Evolutionary conservation across 768 basidiomycete species (phyloP).

Genomic region (Mycena metata): DNA sequence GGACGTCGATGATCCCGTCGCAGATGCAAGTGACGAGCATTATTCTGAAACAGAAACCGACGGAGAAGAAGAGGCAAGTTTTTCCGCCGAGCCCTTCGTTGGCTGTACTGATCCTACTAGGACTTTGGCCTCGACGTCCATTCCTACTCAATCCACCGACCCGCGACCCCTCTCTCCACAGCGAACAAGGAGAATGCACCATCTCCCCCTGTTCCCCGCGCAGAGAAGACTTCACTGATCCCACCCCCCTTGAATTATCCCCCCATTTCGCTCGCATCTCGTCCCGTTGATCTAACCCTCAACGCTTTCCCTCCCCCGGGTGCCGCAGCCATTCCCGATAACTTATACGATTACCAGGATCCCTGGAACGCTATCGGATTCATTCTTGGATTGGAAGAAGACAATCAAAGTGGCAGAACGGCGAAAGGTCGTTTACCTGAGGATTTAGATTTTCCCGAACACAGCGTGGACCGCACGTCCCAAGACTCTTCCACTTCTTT

Average conservation of each 20-base stretch:
- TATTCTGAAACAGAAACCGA: not conserved
- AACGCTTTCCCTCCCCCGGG: not conserved
- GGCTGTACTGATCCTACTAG: not conserved
- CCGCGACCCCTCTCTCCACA: not conserved
- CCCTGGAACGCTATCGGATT: slow-evolving; percentile 61
- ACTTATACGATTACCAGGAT: slow-evolving; percentile 56
- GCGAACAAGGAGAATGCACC: not conserved
- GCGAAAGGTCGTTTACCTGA: not conserved
- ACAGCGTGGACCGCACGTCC: not conserved
- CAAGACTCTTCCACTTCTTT: not conserved
- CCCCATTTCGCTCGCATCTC: slow-evolving; percentile 16
- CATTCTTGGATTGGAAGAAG: slow-evolving; percentile 51
- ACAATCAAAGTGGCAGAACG: not conserved
- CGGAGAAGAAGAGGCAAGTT: slow-evolving; percentile 1
- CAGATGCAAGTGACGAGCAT: not conserved
- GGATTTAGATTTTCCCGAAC: not conserved
- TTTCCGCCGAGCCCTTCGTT: not conserved
- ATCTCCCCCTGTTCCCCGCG: not conserved
- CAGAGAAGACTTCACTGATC: not conserved
- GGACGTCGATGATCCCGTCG: slow-evolving; percentile 8
- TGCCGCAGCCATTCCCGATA: slow-evolving; percentile 50
- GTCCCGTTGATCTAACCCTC: not conserved
- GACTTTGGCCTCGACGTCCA: not conserved
- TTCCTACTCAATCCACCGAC: not conserved
- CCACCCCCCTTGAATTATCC: slow-evolving; percentile 3